A percentile compares a stretch with the other conserved stretches of the same genome.
Conservation (phyloP, 2,329 filamentous ascomycete genomes). For the Chaetomium sp. region DNA sequence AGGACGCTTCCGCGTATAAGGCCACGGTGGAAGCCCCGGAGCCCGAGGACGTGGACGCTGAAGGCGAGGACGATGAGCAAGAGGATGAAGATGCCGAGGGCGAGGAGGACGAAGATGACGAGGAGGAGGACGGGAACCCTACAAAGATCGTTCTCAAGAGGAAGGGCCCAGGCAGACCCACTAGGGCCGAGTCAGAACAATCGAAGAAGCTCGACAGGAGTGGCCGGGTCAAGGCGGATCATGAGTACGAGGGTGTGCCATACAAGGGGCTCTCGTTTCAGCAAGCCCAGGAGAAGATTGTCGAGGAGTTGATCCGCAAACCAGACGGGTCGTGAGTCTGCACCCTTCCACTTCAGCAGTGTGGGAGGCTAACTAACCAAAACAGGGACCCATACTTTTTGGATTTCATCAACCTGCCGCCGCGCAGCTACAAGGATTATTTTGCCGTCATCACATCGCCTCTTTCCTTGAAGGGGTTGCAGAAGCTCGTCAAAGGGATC, state of each 20-base stretch:
- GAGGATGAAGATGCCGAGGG: conserved; percentile 38
- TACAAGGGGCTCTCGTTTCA: conserved; percentile 79
- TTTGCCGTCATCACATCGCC: conserved; percentile 82
- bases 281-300: conserved; percentile 81
- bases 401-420: conserved; percentile 77
- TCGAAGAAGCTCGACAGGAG: conserved; percentile 37
- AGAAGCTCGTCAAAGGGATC: conserved; percentile 74
- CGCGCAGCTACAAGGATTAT: conserved; percentile 78
- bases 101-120: conserved; percentile 37
- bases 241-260: conserved; percentile 57
- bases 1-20: conserved; percentile 35
- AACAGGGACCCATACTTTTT: conserved; percentile 69
- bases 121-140: conserved; percentile 35
- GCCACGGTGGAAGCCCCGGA: conserved; percentile 41
- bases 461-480: conserved; percentile 73
- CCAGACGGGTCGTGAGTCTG: conserved; percentile 62
- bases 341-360: neutral
- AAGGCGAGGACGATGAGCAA: conserved; percentile 40
- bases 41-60: conserved; percentile 38
- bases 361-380: conserved; percentile 31
- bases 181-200: conserved; percentile 41
- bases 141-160: conserved; percentile 34
- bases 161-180: conserved; percentile 40
- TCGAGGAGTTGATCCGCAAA: conserved; percentile 72
- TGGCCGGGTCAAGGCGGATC: conserved; percentile 47